Conservation (phyloP, 768 basidiomycete genomes). For the Lentinula sp. region DNA sequence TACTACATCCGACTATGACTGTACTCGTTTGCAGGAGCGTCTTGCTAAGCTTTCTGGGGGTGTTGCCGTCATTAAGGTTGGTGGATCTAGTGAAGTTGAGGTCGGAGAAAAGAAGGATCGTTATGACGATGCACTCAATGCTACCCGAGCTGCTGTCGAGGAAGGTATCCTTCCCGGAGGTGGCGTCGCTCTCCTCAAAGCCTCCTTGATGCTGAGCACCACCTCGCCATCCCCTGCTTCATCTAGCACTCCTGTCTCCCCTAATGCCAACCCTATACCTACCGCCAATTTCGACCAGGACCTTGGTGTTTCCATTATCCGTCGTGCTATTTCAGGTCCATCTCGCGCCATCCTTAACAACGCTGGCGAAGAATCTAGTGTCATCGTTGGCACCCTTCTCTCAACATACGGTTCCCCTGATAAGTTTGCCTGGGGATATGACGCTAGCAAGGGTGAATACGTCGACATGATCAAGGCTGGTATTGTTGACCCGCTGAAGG, state of each 20-base stretch:
- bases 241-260: slow-evolving; percentile 42
- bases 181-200: slow-evolving; percentile 89
- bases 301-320: slow-evolving; percentile 91
- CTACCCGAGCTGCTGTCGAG: slow-evolving; percentile 97
- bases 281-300: slow-evolving; percentile 96
- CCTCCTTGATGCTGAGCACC: slow-evolving; percentile 57
- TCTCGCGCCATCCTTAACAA: slow-evolving; percentile 87
- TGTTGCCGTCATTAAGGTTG: slow-evolving; percentile 98
- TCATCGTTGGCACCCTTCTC: slow-evolving; percentile 86
- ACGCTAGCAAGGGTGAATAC: slow-evolving; percentile 88
- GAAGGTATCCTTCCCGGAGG: slow-evolving; percentile 98
- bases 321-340: slow-evolving; percentile 77
- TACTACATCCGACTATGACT: slow-evolving; percentile 90
- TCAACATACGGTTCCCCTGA: slow-evolving; percentile 62
- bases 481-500: slow-evolving; percentile 95
- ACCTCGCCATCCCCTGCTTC: slow-evolving; percentile 44
- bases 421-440: slow-evolving; percentile 85
- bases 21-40: slow-evolving; percentile 92
- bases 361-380: slow-evolving; percentile 90
- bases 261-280: slow-evolving; percentile 61
- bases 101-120: slow-evolving; percentile 99
- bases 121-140: slow-evolving; percentile 94
- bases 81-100: slow-evolving; percentile 90
- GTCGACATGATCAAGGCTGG: slow-evolving; percentile 92
- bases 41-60: slow-evolving; percentile 94